Evolutionary conservation across 192 early-diverging fungal species (phyloP), one percentile per base, ranked within the genome.

Genomic region (Backusella westeae): DNA sequence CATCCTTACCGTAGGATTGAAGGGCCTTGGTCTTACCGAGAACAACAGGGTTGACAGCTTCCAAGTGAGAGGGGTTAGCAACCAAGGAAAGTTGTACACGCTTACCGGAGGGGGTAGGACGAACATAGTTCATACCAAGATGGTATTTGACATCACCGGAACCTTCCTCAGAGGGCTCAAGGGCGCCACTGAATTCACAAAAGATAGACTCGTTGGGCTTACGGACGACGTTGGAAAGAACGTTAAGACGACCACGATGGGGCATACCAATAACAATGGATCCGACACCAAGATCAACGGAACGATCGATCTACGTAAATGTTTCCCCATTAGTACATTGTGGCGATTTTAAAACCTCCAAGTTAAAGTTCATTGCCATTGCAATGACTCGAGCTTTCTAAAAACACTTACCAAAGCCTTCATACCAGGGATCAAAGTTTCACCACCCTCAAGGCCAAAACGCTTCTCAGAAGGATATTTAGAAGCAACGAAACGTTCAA

Each of bases 171-270:
- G 87, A 89, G 56, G 94, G 91, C 78, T 94, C 95, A 66, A 91
- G 82, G 76, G 93, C 87, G 68, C 96, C 96, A 41, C 93, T 92
- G 83, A 99, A 99, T 85, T 99, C 98, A 82, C 94, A 95, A 85
- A 99, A 99, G 82, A 99, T 98, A 21, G 96, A 97, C 84, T 97
- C 95, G 85, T 97, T 96, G 69, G 97, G 97, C 87, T 98, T 99
- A 75, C 96, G 93, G 76, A 99, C 95, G n/a, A 99, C 98, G 84
- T 99, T 99, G 72, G 95, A 94, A 42, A 99, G 90, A 69, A 99
- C 97, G 82, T 99, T 99, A 59, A 99, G 88, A 78, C 98, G 94
- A 68, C 98, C 98, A 85, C 98, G 94, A 88, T 99, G 98, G 42
- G 98, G 95, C 98, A 99, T 99, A 73, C 98, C 98, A 90, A 99